These are phyloP conservation scores for Thielaviopsis musarum DNA, from an alignment of 2,329 filamentous ascomycete genomes.

Conservation along the genomic window DNA sequence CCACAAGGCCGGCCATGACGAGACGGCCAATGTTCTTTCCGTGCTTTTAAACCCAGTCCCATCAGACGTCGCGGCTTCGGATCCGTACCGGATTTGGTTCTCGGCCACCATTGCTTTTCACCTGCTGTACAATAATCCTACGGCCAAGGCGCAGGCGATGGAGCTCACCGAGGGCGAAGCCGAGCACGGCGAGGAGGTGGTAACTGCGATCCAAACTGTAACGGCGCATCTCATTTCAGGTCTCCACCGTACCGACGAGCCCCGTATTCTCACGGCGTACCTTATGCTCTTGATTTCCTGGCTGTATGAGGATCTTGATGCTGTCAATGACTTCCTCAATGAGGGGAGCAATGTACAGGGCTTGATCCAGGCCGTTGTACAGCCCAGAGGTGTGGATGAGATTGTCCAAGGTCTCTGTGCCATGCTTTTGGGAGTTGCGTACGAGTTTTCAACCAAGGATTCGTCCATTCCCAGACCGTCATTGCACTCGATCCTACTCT, in stretches of 20 bases:
- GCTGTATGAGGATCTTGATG: constrained; percentile 83
- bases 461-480: constrained; percentile 73
- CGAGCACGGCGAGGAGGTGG: constrained; percentile 78
- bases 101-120: constrained; percentile 77
- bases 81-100: constrained; percentile 84
- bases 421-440: constrained; percentile 70
- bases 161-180: constrained; percentile 78
- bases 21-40: constrained; percentile 75
- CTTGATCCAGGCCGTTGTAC: constrained; percentile 55
- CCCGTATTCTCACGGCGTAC: constrained; percentile 67
- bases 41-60: constrained; percentile 56
- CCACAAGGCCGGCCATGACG: constrained; percentile 58
- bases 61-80: constrained; percentile 38
- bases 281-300: constrained; percentile 77
- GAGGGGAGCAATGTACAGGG: constrained; percentile 89
- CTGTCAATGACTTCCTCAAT: constrained; percentile 79
- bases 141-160: constrained; percentile 67
- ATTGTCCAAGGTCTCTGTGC: constrained; percentile 71
- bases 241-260: constrained; percentile 59
- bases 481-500: constrained; percentile 60
- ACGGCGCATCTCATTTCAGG: constrained; percentile 72
- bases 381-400: constrained; percentile 40
- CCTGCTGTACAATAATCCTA: constrained; percentile 60
- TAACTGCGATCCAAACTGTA: constrained; percentile 82
- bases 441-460: constrained; percentile 96